Conservation (phyloP, 2,329 filamentous ascomycete genomes). For the Aspergillus quadrilineatus region DNA sequence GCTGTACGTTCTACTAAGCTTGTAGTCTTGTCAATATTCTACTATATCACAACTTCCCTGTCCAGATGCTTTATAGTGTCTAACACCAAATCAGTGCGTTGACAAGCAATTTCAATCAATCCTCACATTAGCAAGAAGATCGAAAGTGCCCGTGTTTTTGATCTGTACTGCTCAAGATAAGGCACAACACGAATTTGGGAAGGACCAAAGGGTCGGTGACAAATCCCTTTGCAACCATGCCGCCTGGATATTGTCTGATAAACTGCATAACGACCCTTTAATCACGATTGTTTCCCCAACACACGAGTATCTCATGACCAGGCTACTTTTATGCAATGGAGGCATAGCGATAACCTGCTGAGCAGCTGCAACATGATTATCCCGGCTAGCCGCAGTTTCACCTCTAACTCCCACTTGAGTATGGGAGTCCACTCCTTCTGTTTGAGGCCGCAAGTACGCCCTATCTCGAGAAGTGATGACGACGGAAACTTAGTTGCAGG, state of each 20-base stretch:
- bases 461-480: slow-evolving; percentile 20
- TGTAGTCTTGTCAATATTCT: background rate
- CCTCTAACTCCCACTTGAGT: slow-evolving; percentile 14
- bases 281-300: slow-evolving; percentile 19
- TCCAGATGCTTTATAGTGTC: background rate
- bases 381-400: background rate
- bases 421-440: slow-evolving; percentile 10
- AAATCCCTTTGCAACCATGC: slow-evolving; percentile 14
- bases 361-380: background rate
- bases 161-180: slow-evolving; percentile 10
- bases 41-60: background rate
- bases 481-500: slow-evolving; percentile 14
- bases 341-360: slow-evolving; percentile 16
- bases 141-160: background rate
- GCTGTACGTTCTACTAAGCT: background rate
- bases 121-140: background rate
- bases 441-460: slow-evolving; percentile 13
- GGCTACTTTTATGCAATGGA: slow-evolving; percentile 26
- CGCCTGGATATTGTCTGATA: slow-evolving; percentile 3
- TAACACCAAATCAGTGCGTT: background rate
- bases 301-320: slow-evolving; percentile 19
- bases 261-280: slow-evolving; percentile 15
- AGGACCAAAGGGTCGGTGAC: background rate
- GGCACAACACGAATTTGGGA: slow-evolving; percentile 21
- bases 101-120: background rate